These are phyloP conservation scores for Quercus alba DNA, from an alignment of 306 rosid genomes.

Conservation along the genomic window DNA sequence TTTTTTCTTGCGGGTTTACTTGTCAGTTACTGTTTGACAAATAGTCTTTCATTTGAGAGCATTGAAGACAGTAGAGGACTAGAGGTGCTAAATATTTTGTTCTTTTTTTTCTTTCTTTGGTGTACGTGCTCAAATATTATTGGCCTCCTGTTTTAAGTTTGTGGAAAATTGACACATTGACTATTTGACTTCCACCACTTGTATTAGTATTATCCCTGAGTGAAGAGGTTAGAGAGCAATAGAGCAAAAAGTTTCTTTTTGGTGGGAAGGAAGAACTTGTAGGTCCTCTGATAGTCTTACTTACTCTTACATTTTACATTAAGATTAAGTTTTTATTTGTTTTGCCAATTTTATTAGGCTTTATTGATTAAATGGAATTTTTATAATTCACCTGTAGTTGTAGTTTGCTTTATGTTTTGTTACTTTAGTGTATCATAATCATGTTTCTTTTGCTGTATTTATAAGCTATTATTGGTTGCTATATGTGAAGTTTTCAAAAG, in stretches of 20 bases:
- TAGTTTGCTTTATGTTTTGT: conserved; percentile 8
- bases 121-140: conserved; percentile 7
- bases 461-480: neutral
- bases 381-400: conserved; percentile 9
- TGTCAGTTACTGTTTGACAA: conserved; percentile 1
- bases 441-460: conserved; percentile 12
- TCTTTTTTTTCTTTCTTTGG: neutral
- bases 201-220: conserved; percentile 12
- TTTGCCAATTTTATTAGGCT: neutral
- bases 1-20: conserved; percentile 3
- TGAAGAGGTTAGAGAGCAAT: neutral
- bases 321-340: neutral
- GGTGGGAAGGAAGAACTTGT: conserved; percentile 8
- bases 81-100: neutral
- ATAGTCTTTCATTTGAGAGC: conserved; percentile 1
- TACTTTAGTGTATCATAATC: conserved; percentile 8
- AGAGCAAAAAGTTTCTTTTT: conserved; percentile 1
- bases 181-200: conserved; percentile 6
- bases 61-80: neutral
- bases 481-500: neutral
- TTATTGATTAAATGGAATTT: conserved; percentile 17
- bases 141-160: conserved; percentile 4
- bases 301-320: conserved; percentile 6
- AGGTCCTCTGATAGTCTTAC: conserved; percentile 9
- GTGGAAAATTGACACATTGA: conserved; percentile 4